Evolutionary conservation across 768 basidiomycete genomes (phyloP), one percentile per base, ranked within the genome.

Genomic region (Lactifluus subvellereus): DNA sequence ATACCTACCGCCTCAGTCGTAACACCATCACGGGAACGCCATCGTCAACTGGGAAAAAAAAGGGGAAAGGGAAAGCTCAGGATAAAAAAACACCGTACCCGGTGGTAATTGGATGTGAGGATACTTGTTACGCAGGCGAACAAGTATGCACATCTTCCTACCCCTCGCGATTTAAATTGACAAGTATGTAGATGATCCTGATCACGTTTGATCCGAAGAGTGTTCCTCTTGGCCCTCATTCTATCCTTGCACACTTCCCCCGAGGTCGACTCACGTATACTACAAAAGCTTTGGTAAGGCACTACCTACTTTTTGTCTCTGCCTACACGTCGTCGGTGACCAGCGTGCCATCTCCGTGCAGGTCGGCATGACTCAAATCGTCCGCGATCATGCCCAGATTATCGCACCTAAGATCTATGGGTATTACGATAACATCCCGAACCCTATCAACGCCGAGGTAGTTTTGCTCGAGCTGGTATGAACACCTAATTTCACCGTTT

Each of bases 381-480:
- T 68, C 20, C 54, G 64, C 47, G 60, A 67, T 40, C 56, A 65
- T 11, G 66, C 60, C 22, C 65, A 62, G 42, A 66, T 72, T 33
- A 61, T 60, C 20, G 70, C 71, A 13, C 72, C 72, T 11, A 72
- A 73, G 60, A 68, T 73, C 37, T 72, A 74, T 33, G 71, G 68
- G 20, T 73, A 69, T 45, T 64, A 63, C 42, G 72, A 73, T 58
- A 63, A 69, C 62, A 38, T 67, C 37, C 66, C 70, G 16, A 72
- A 74, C 59, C 67, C 67, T 32, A 65, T 74, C 18, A 72, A 71
- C 40, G 72, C 72, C 13, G 72, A 73, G 51, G 72, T 73, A 11
- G 72, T 73, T 22, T 65, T 73, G 27, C 62, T 73, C 33, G 73
- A 73, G 60, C 70, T 74, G 70, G 72, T 73, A 60, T 32, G 69